A percentile compares a stretch with the other conserved stretches of the same genome.
These are phyloP conservation scores for Phytophthora capsici DNA, from an alignment of 352 stramenopile species.

Conservation along the genomic window DNA sequence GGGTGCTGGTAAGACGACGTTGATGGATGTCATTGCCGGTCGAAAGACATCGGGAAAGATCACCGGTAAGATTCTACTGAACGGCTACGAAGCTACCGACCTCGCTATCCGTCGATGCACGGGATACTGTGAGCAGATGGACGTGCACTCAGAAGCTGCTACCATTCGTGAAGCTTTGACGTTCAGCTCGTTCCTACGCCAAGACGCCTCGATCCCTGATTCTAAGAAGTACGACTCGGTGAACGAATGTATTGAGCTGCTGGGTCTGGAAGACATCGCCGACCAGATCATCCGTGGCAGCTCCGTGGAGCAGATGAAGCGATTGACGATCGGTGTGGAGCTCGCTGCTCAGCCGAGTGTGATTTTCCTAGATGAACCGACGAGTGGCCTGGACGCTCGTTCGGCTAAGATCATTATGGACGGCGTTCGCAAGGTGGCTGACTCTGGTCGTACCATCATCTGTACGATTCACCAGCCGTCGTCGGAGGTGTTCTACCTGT, in stretches of 20 bases:
- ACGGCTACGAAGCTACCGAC: constrained; percentile 23
- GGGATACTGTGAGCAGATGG: constrained; percentile 32
- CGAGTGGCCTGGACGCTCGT: too few species aligned
- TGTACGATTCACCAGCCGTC: constrained; percentile 76
- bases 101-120: constrained; percentile 35
- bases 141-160: constrained; percentile 28
- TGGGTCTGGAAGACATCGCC: constrained; percentile 25
- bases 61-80: constrained; percentile 18
- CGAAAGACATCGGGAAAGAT: constrained; percentile 1
- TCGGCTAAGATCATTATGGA: constrained; percentile 7
- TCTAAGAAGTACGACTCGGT: constrained; percentile 13
- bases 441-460: background rate
- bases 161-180: constrained; percentile 18
- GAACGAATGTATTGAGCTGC: background rate
- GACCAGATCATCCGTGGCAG: constrained; percentile 39
- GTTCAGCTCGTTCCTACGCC: constrained; percentile 15
- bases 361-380: background rate
- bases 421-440: constrained; percentile 18
- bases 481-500: constrained; percentile 81
- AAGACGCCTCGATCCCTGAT: constrained; percentile 2
- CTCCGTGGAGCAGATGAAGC: constrained; percentile 7
- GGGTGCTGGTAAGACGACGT: constrained; percentile 20
- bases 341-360: constrained; percentile 9
- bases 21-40: constrained; percentile 19
- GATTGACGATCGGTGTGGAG: constrained; percentile 1